Base-by-base conservation (phyloP, 202 grass and related monocot species). In the Panicum hallii region DNA sequence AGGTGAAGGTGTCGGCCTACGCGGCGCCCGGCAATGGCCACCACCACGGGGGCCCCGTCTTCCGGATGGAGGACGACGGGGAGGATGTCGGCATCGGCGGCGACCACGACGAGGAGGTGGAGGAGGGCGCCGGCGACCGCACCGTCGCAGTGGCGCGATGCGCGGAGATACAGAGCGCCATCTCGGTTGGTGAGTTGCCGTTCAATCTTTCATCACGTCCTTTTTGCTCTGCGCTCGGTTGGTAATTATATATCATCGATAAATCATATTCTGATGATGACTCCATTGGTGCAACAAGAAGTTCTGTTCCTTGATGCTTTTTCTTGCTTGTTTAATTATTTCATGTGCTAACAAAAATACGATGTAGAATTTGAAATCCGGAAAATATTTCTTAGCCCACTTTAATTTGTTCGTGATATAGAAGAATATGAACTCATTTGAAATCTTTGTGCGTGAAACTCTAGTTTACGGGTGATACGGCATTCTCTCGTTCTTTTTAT, bases 131-230 rank as follows among this genome's bases (percentile, higher is more conserved):
- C 15, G 60, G 36, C 50, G 84, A 89, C 26, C 63, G 69, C 63
- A 66, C 45, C 4, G 43, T 46, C n/a, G 64, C 88, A 45, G 84
- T 87, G 58, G 84, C 70, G n/a, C 91, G 88, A n/a, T 91, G 89
- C 78, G 89, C 89, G 2, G 92, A 94, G 87, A 91, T 94, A 78
- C 92, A 94, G 70, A 83, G 48, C 79, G 92, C 92, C 42, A 94
- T 94, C 77, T 82, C 87, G 0, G 89, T 91, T 52, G 89, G 92
- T 94, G 77, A 84, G 92, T 85, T 28, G 36, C 36, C 36, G 14
- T 61, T 73, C 46, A 1, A n/a, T 63, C 48, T 61, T 12, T 36
- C 36, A 36, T 36, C 72, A n/a, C 50, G 9, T 9, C 14, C 30
- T 38, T 46, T 67, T 55, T 23, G 3, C 54, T 34, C 36, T 64